Percentiles rank a stretch among this genome's conserved stretches.
Evolutionary conservation across 2,329 filamentous ascomycete genomes (phyloP).

Genomic region (Pseudocercospora crystallina): DNA sequence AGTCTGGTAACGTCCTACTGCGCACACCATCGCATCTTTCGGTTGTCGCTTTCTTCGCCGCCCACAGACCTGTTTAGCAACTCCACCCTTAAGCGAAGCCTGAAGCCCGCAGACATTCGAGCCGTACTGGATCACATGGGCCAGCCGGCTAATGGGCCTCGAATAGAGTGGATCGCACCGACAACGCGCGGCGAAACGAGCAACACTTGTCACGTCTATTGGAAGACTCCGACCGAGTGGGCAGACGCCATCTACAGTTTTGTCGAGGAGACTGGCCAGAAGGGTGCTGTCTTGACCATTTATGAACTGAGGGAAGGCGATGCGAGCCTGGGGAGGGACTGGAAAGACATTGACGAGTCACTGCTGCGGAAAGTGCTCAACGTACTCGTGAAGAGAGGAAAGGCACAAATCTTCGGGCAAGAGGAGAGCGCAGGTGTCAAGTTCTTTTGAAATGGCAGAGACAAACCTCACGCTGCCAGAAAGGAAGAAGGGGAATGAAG

Average conservation of each 20-base stretch:
- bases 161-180: conserved; percentile 59
- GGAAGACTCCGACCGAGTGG: conserved; percentile 89
- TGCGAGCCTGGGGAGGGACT: conserved; percentile 56
- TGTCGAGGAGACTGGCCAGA: conserved; percentile 84
- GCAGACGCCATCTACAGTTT: conserved; percentile 73
- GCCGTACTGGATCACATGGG: conserved; percentile 59
- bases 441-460: conserved; percentile 69
- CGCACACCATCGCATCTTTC: conserved; percentile 72
- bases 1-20: conserved; percentile 81
- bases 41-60: conserved; percentile 65
- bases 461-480: conserved; percentile 1
- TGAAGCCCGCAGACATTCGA: conserved; percentile 55
- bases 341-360: conserved; percentile 67
- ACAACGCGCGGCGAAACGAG: conserved; percentile 41
- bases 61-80: conserved; percentile 54
- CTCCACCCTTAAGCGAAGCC: conserved; percentile 40
- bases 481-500: neutral
- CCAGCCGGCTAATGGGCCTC: conserved; percentile 51
- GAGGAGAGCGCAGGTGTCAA: conserved; percentile 91
- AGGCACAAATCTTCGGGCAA: conserved; percentile 87
- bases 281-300: conserved; percentile 82
- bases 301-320: conserved; percentile 93
- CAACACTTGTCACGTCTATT: conserved; percentile 72
- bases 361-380: conserved; percentile 76
- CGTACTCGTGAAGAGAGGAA: conserved; percentile 83